Evolutionary conservation across 2,329 filamentous ascomycete species (phyloP).

Genomic region (Geosmithia putterillii): DNA sequence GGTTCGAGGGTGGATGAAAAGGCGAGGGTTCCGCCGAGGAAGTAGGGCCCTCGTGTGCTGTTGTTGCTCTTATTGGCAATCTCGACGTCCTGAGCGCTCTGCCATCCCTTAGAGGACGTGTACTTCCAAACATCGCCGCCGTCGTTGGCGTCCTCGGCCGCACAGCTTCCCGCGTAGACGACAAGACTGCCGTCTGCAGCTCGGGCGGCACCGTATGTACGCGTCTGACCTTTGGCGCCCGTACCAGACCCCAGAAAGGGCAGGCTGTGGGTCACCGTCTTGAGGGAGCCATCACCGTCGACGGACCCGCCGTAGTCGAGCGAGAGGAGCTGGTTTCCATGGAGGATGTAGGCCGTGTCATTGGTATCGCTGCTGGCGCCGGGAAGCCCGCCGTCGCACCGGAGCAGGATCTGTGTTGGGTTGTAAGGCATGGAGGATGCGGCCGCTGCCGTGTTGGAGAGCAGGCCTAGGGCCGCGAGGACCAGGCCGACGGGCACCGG

Average conservation of each 20-base stretch:
- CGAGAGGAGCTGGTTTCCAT: conserved; percentile 46
- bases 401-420: conserved; percentile 59
- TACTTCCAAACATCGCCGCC: conserved; percentile 57
- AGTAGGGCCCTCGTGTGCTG: conserved; percentile 26
- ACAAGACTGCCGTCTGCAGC: conserved; percentile 57
- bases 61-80: conserved; percentile 8
- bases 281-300: conserved; percentile 17
- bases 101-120: conserved; percentile 28
- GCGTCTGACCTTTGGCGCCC: conserved; percentile 19
- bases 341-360: conserved; percentile 57
- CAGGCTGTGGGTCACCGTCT: conserved; percentile 40
- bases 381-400: conserved; percentile 26
- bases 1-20: conserved; percentile 53
- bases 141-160: conserved; percentile 31
- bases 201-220: conserved; percentile 53
- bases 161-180: conserved; percentile 65
- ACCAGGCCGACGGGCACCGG: background rate
- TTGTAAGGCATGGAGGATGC: conserved; percentile 52
- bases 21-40: conserved; percentile 44
- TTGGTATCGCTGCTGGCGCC: conserved; percentile 20
- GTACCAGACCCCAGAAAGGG: conserved; percentile 61
- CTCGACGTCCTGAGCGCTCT: conserved; percentile 12
- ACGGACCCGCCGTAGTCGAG: conserved; percentile 31
- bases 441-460: background rate
- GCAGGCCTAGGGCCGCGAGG: background rate